Conservation (phyloP, 2,329 filamentous ascomycete species). For the Aureobasidium sp. region DNA sequence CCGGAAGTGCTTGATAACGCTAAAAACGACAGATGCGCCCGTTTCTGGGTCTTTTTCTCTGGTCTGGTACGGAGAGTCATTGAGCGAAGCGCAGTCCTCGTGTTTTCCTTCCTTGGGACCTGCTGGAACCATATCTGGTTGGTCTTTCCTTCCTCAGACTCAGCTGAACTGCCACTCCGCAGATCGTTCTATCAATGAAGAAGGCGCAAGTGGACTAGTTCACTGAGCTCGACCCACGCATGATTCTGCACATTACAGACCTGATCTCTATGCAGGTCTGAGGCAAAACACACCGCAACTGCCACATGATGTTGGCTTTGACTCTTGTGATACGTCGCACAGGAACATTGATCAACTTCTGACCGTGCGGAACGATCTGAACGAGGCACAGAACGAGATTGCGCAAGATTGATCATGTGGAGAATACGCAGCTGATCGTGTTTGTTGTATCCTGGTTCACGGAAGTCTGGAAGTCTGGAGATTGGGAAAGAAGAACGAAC, state of each 20-base stretch:
- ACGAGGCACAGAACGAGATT: background rate
- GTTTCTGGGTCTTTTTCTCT: background rate
- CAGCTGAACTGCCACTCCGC: background rate
- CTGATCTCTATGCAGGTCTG: background rate
- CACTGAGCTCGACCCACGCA: background rate
- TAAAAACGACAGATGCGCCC: background rate
- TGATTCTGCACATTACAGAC: background rate
- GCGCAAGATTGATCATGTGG: background rate
- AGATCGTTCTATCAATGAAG: no score
- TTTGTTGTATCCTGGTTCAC: background rate
- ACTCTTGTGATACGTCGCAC: conserved; percentile 2
- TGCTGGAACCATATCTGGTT: background rate
- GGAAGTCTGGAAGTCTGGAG: background rate
- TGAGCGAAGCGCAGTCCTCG: background rate
- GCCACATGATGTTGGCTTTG: conserved; percentile 10
- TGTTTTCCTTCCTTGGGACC: background rate
- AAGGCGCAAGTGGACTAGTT: background rate
- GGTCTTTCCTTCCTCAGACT: background rate
- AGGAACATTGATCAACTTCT: background rate
- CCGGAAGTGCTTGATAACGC: background rate
- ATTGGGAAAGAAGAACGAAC: no score
- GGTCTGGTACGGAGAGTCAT: background rate
- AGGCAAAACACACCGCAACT: background rate
- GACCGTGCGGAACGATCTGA: background rate
- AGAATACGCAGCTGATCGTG: background rate